A percentile compares a stretch with the other conserved stretches of the same genome.
phyloP scores from a whole-genome alignment of 768 basidiomycete genomes.

The Myochromella boudieri region DNA sequence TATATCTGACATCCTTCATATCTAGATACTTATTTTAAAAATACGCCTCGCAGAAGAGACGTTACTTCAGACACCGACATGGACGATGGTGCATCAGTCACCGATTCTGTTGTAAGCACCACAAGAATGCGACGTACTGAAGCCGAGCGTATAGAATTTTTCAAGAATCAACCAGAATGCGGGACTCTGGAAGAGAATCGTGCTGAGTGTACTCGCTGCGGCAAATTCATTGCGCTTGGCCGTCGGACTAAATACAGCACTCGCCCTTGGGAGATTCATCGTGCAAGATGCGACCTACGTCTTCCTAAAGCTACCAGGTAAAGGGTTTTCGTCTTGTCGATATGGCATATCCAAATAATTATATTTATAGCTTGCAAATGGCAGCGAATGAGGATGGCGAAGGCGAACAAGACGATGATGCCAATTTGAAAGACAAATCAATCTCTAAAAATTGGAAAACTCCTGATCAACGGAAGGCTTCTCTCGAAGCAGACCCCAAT shows the following conservation, averaged over 20 bases:
- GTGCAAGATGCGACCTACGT: conserved; percentile 50
- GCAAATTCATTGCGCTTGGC: conserved; percentile 56
- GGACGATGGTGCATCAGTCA: conserved; percentile 52
- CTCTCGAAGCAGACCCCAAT: conserved; percentile 54
- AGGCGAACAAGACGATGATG: conserved; percentile 13
- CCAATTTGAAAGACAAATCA: conserved; percentile 3
- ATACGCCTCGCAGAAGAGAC: conserved; percentile 18
- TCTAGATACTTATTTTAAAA: background rate
- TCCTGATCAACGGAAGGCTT: conserved; percentile 47
- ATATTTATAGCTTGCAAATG: no score
- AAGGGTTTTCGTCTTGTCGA: no score
- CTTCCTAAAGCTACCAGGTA: conserved; percentile 27
- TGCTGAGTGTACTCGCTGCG: conserved; percentile 59
- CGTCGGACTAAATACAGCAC: conserved; percentile 56
- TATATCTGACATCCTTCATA: conserved; percentile 10
- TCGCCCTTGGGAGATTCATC: conserved; percentile 62
- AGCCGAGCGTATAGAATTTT: conserved; percentile 61
- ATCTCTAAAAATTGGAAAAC: conserved; percentile 20
- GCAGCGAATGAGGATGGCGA: conserved; percentile 20
- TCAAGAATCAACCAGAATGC: conserved; percentile 61
- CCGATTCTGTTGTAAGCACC: conserved; percentile 48
- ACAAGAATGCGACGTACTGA: conserved; percentile 54
- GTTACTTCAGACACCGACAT: conserved; percentile 36
- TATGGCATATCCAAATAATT: no score
- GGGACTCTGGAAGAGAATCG: conserved; percentile 54